Conservation (phyloP, 108 stramenopile genomes). For the Skeletonema costatum region DNA sequence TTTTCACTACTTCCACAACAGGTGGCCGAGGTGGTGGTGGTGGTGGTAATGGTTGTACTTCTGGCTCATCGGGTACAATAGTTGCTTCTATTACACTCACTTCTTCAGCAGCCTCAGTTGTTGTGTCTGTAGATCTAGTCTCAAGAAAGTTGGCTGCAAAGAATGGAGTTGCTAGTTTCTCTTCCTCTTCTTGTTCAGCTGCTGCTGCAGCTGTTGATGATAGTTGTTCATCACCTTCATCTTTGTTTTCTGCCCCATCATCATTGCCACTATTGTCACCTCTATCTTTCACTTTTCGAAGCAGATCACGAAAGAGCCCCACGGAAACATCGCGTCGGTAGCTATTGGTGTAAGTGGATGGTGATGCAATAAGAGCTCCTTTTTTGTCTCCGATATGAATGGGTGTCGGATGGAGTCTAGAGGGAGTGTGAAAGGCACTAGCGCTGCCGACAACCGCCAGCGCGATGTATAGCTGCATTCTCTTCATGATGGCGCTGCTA, state of each 20-base stretch:
- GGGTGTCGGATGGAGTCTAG: not conserved
- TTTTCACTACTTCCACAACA: not conserved
- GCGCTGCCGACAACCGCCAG: not conserved
- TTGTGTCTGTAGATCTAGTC: not conserved
- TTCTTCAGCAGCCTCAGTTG: not conserved
- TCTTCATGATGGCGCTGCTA: not conserved
- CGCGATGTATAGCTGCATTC: not conserved
- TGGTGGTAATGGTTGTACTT: not conserved
- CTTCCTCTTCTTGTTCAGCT: not conserved
- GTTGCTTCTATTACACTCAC: not conserved
- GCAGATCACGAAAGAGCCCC: conserved; percentile 31
- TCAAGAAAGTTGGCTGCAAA: not conserved
- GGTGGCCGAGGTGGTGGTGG: not conserved
- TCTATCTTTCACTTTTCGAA: conserved; percentile 19
- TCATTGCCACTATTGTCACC: not conserved
- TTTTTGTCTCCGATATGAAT: not conserved
- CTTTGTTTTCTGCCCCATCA: not conserved
- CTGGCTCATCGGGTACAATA: not conserved
- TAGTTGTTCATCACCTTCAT: not conserved
- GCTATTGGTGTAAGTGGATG: not conserved
- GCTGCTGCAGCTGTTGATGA: not conserved
- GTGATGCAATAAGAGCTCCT: not conserved
- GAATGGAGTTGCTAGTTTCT: not conserved
- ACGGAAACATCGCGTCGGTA: conserved; percentile 23
- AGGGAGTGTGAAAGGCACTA: not conserved